Evolutionary conservation across 1,284 basidiomycete species (phyloP), one percentile per base, ranked within the genome.

Genomic region (Boletus calvinii): DNA sequence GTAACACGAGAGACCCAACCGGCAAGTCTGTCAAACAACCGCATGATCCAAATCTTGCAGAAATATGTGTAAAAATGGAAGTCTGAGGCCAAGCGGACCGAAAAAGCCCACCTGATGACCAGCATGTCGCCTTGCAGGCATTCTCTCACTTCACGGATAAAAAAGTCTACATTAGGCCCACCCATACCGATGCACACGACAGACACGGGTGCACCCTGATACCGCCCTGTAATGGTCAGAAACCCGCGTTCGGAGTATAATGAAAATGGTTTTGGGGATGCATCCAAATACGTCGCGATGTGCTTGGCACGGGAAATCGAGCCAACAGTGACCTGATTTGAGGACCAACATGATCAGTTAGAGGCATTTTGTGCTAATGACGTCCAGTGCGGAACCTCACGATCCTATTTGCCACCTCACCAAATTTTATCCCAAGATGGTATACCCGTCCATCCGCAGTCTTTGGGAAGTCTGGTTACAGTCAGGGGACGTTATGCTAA

Each of bases 111-210:
- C 87, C 88, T 83, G 58, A 91, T 74, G 54, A 93, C 78, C 57
- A 81, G 73, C 80, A 93, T 82, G 64, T 93, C 90, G 8, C 91
- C 90, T 55, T 71, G 74, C 37, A 92, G 70, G 59, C 87, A 87
- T 63, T 92, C 91, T 52, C 90, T 78, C 15, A 80, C 81, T 72
- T 93, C 91, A 56, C 91, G 81, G 13, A 93, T 79, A 67, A 92
- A 90, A 70, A 93, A 93, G 69, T 93, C 90, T 69, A 86, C 86
- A 67, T 88, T 90, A 2, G 89, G 80, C 55, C 73, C 75, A 18
- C 90, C 90, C 91, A 93, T 93, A 9, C 91, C 91, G 52, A 92
- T 92, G 54, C 85, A 87, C 41, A 91, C 75, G 49, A 93, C 80
- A 12, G 84, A 87, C 31, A 93, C 67, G 6, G 90, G 88, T 4